Evolutionary conservation across 2,329 filamentous ascomycete genomes (phyloP).

Genomic region (Claviceps digitariae): DNA sequence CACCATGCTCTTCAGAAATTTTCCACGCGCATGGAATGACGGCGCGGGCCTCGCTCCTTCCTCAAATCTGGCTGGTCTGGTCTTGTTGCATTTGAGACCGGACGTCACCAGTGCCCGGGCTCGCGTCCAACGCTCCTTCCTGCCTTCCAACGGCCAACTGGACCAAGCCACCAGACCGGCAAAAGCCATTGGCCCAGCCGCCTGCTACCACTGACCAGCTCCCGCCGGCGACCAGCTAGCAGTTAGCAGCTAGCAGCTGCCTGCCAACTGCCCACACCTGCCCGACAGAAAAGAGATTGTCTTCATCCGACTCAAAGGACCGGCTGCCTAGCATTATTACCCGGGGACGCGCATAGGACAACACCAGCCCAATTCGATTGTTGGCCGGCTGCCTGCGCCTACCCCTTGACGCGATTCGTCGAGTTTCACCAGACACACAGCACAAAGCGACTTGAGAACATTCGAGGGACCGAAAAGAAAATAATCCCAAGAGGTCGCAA

Average conservation of each 20-base stretch:
- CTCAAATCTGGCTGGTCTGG: too few species aligned
- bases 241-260: neutral
- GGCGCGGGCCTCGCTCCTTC: neutral
- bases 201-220: too few species aligned
- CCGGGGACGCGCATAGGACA: neutral
- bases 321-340: neutral
- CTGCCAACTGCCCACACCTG: neutral
- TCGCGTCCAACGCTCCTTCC: neutral
- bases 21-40: neutral
- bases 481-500: neutral
- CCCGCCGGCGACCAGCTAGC: too few species aligned
- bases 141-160: neutral
- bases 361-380: neutral
- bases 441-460: neutral
- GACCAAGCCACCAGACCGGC: neutral
- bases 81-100: neutral
- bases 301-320: neutral
- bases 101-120: neutral
- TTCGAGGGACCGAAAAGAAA: neutral
- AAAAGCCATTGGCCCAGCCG: neutral
- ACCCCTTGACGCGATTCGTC: neutral
- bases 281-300: neutral
- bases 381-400: neutral
- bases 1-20: neutral
- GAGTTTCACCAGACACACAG: neutral